Percentiles rank a stretch among this genome's conserved stretches.
Evolutionary conservation across 805 yeast genomes (phyloP).

Genomic region (Kodamaea jinghongensis): DNA sequence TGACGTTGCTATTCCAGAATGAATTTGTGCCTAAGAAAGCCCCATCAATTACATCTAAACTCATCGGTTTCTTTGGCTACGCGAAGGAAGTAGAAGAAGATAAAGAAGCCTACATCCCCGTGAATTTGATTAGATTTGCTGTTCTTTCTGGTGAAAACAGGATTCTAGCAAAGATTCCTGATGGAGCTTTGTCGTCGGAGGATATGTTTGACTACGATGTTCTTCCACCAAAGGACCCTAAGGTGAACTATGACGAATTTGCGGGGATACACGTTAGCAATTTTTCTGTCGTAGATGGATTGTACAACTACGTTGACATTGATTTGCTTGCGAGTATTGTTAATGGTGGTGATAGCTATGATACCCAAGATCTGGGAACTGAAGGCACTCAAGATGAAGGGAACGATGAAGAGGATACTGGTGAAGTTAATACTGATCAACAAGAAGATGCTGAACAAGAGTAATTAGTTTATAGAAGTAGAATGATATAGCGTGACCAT

Average conservation of each 20-base stretch:
- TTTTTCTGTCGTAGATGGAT: slow-evolving; percentile 24
- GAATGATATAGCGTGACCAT: neutral
- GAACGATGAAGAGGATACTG: slow-evolving; percentile 1
- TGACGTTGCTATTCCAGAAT: slow-evolving; percentile 18
- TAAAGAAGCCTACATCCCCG: slow-evolving; percentile 44
- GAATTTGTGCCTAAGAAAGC: neutral
- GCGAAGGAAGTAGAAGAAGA: slow-evolving; percentile 3
- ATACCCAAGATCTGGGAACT: neutral
- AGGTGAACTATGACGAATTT: slow-evolving; percentile 38
- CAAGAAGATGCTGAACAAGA: no score
- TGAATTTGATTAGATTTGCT: slow-evolving; percentile 63
- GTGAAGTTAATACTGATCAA: neutral
- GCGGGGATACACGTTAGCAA: slow-evolving; percentile 20
- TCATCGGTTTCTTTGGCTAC: slow-evolving; percentile 14
- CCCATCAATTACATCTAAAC: slow-evolving; percentile 10
- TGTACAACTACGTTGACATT: slow-evolving; percentile 46
- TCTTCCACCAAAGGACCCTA: slow-evolving; percentile 53
- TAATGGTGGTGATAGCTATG: neutral
- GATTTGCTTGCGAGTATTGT: slow-evolving; percentile 36
- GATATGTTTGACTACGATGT: slow-evolving; percentile 71
- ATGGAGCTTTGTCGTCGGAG: slow-evolving; percentile 55
- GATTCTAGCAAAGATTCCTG: slow-evolving; percentile 68
- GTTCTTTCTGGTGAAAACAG: slow-evolving; percentile 68
- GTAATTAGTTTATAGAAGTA: no score
- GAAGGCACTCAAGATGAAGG: slow-evolving; percentile 1